A percentile compares a stretch with the other conserved stretches of the same genome.
Evolutionary conservation across 2,329 filamentous ascomycete species (phyloP).

Genomic region (Penicillium sp.): DNA sequence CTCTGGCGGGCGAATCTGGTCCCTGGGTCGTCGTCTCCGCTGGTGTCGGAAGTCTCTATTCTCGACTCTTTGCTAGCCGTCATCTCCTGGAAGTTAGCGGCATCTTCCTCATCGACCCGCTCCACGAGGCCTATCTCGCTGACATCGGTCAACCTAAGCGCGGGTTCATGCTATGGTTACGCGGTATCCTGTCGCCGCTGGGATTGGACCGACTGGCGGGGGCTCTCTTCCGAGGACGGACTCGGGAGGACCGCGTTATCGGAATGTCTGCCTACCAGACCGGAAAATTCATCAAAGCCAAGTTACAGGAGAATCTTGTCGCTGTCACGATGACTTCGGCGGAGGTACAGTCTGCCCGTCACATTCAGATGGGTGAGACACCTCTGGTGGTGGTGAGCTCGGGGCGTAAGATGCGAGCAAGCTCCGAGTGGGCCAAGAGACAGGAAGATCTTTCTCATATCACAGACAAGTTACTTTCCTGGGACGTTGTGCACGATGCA

Average conservation of each 20-base stretch:
- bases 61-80: slow-evolving; percentile 84
- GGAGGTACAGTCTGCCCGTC: slow-evolving; percentile 75
- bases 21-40: slow-evolving; percentile 88
- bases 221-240: slow-evolving; percentile 79
- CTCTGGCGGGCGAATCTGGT: slow-evolving; percentile 75
- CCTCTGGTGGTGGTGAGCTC: slow-evolving; percentile 82
- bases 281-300: slow-evolving; percentile 83
- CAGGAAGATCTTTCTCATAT: slow-evolving; percentile 82
- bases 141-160: slow-evolving; percentile 66
- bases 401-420: slow-evolving; percentile 67
- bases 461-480: slow-evolving; percentile 75
- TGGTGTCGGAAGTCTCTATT: slow-evolving; percentile 84
- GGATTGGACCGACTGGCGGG: slow-evolving; percentile 79
- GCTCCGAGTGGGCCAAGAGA: slow-evolving; percentile 75
- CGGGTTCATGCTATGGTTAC: slow-evolving; percentile 84
- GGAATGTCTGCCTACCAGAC: slow-evolving; percentile 76
- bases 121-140: slow-evolving; percentile 81
- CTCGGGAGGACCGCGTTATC: slow-evolving; percentile 79
- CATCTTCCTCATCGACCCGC: slow-evolving; percentile 80
- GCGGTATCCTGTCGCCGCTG: slow-evolving; percentile 81
- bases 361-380: slow-evolving; percentile 75
- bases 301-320: slow-evolving; percentile 89
- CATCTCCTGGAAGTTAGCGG: slow-evolving; percentile 75
- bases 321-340: slow-evolving; percentile 80
- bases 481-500: slow-evolving; percentile 84